These are phyloP conservation scores for Penicillium roqueforti DNA, from an alignment of 495 filamentous ascomycete species.

Conservation along the genomic window DNA sequence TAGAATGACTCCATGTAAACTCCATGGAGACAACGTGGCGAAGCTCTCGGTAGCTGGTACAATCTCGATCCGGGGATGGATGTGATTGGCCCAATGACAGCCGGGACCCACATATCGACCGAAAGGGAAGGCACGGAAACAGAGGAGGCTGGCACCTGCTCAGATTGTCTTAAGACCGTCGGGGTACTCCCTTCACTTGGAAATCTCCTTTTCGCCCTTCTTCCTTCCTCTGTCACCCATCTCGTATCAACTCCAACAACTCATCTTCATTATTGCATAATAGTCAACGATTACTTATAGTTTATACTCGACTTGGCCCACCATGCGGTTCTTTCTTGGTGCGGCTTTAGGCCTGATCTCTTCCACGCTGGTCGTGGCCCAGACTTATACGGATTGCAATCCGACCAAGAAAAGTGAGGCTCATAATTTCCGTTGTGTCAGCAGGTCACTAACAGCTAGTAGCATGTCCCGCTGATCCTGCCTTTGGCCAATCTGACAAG, in stretches of 20 bases:
- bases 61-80: not conserved
- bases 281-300: not conserved
- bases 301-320: slow-evolving; percentile 2
- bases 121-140: slow-evolving; percentile 7
- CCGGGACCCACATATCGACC: slow-evolving; percentile 20
- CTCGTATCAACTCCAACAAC: not conserved
- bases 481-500: slow-evolving; percentile 68
- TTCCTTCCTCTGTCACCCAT: not conserved
- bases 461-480: slow-evolving; percentile 74
- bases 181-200: not conserved
- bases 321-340: slow-evolving; percentile 30
- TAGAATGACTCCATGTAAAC: not conserved
- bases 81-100: slow-evolving; percentile 16
- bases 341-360: slow-evolving; percentile 28
- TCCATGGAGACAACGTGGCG: slow-evolving; percentile 15
- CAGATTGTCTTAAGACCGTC: not conserved
- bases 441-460: slow-evolving; percentile 17
- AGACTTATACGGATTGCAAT: slow-evolving; percentile 75
- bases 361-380: slow-evolving; percentile 50
- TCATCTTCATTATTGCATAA: not conserved
- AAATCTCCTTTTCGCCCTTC: slow-evolving; percentile 8
- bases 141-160: slow-evolving; percentile 19
- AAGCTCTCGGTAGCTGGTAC: not conserved
- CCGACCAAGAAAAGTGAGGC: slow-evolving; percentile 61
- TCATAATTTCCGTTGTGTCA: not conserved